These are phyloP conservation scores for Arthrobotrys sphaeroides DNA, from an alignment of 2,329 filamentous ascomycete genomes.

Conservation along the genomic window DNA sequence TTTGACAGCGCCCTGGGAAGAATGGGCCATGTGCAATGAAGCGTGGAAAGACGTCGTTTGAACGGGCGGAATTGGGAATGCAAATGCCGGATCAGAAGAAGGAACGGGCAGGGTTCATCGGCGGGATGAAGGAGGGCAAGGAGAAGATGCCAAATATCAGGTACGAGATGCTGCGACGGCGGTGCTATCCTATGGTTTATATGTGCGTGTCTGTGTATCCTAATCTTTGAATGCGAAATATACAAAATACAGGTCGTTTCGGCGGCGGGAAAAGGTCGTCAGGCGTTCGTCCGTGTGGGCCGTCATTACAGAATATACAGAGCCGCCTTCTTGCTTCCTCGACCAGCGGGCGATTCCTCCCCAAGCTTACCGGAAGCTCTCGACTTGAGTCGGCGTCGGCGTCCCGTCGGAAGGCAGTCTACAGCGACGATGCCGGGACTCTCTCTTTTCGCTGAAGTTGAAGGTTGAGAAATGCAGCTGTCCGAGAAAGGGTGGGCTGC, in stretches of 20 bases:
- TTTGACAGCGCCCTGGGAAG: constrained; percentile 14
- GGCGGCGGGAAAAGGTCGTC: constrained; percentile 1
- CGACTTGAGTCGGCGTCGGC: constrained; percentile 13
- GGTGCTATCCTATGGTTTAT: constrained; percentile 9
- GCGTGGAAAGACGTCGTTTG: constrained; percentile 11
- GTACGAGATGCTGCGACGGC: not conserved
- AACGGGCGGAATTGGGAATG: constrained; percentile 12
- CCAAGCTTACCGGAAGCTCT: constrained; percentile 53
- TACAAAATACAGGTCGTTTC: constrained; percentile 14
- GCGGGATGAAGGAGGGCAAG: not conserved
- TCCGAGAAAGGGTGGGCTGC: constrained; percentile 6
- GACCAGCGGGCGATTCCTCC: constrained; percentile 41
- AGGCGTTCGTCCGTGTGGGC: constrained; percentile 16
- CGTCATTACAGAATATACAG: constrained; percentile 17
- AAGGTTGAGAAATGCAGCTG: constrained; percentile 11
- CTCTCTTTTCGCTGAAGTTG: constrained; percentile 10
- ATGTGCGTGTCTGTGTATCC: constrained; percentile 10
- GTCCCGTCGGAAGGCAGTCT: constrained; percentile 27
- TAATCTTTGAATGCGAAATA: constrained; percentile 5
- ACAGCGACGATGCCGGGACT: constrained; percentile 16
- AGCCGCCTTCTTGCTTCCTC: constrained; percentile 23
- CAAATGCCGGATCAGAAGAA: constrained; percentile 16
- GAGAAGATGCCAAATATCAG: constrained; percentile 8
- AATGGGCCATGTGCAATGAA: constrained; percentile 15
- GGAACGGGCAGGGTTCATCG: not conserved